A percentile compares a stretch with the other conserved stretches of the same genome.
phyloP scores from a whole-genome alignment of 257 asterid species.

The Petrea volubilis region DNA sequence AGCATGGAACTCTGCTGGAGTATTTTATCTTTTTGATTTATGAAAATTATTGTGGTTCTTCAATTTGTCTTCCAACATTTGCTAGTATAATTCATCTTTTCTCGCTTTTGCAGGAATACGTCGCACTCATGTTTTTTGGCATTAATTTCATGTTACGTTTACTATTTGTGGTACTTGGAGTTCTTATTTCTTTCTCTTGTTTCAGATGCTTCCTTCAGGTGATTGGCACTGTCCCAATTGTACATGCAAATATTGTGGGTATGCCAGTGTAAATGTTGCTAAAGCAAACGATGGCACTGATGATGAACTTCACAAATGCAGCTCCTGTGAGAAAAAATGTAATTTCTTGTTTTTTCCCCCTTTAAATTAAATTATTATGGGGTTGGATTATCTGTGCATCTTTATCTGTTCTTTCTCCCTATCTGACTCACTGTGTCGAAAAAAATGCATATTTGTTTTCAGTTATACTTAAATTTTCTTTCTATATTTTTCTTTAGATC shows the following conservation, averaged over 20 bases:
- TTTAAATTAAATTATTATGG: too few relatives aligned
- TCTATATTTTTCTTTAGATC: constrained; percentile 52
- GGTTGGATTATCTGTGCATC: constrained; percentile 16
- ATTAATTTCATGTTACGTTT: constrained; percentile 7
- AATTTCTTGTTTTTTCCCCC: too few relatives aligned
- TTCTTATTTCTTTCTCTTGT: constrained; percentile 21
- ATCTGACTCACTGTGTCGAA: background rate
- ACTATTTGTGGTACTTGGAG: constrained; percentile 7
- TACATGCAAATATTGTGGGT: constrained; percentile 82
- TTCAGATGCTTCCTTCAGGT: constrained; percentile 82
- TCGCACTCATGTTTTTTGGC: background rate
- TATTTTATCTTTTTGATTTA: background rate
- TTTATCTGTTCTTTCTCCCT: background rate
- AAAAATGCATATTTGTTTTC: background rate
- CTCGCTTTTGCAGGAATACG: too few relatives aligned
- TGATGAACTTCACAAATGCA: constrained; percentile 54
- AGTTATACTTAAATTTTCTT: constrained; percentile 12
- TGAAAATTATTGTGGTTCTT: background rate
- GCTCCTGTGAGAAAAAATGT: constrained; percentile 89
- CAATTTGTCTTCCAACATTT: background rate
- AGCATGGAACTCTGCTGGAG: background rate
- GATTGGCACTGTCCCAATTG: constrained; percentile 99
- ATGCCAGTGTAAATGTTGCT: constrained; percentile 31
- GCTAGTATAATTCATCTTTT: background rate
- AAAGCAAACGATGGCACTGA: constrained; percentile 36